phyloP scores from a whole-genome alignment of 257 asterid species.

The Vinca minor region DNA sequence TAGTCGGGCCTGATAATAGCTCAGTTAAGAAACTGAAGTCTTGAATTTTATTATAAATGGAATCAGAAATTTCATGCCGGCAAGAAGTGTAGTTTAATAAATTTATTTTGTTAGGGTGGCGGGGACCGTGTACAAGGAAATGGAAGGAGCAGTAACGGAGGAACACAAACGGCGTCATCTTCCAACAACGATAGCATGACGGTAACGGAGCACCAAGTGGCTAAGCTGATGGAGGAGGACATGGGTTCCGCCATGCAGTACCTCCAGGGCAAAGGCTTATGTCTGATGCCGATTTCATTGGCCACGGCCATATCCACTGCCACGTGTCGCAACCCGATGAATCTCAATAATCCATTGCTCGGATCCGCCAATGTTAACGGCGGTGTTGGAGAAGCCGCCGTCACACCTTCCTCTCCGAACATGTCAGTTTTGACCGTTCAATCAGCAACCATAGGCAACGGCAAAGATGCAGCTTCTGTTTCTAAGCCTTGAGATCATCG shows the following conservation, averaged over 20 bases:
- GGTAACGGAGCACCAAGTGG: conserved; percentile 85
- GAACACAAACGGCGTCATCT: conserved; percentile 52
- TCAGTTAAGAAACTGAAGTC: no score
- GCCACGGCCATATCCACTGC: conserved; percentile 82
- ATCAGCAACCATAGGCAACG: conserved; percentile 44
- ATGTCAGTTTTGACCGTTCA: conserved; percentile 67
- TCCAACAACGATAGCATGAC: conserved; percentile 58
- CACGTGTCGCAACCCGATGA: conserved; percentile 48
- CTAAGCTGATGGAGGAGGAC: conserved; percentile 88
- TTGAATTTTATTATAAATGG: no score
- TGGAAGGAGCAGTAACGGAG: conserved; percentile 42
- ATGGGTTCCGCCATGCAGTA: conserved; percentile 99
- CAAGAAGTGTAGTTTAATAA: no score
- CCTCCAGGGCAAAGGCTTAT: conserved; percentile 86
- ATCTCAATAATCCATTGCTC: conserved; percentile 16
- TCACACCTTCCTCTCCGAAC: conserved; percentile 62
- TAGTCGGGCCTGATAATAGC: no score
- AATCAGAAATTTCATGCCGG: no score
- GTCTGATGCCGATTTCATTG: conserved; percentile 90
- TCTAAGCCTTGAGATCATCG: conserved; percentile 32
- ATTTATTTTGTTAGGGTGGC: conserved; percentile 17
- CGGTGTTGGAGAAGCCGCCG: conserved; percentile 19
- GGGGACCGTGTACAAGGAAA: conserved; percentile 28
- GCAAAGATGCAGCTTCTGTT: conserved; percentile 43
- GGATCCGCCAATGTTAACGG: conserved; percentile 11